A percentile compares a stretch with the other conserved stretches of the same genome.
Conservation (phyloP, 1,284 basidiomycete genomes). For the Boletellus deceptivus region DNA sequence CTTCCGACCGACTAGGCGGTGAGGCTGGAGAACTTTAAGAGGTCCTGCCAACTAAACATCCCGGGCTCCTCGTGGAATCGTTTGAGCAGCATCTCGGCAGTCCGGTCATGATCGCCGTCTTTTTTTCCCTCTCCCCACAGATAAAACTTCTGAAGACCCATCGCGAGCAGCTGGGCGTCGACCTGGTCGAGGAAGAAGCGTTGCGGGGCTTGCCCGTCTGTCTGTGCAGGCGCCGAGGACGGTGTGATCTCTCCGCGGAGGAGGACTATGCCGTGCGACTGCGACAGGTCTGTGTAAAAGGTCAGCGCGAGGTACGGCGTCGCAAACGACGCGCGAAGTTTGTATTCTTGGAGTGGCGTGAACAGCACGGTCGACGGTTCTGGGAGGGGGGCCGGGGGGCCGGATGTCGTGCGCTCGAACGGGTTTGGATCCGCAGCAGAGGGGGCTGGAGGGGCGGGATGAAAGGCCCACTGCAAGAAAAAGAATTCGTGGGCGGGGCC, state of each 20-base stretch:
- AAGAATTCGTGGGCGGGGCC: constrained; percentile 75
- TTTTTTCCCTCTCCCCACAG: constrained; percentile 50
- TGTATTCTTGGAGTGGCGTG: constrained; percentile 94
- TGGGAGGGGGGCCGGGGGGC: constrained; percentile 39
- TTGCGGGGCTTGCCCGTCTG: constrained; percentile 23
- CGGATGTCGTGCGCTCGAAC: constrained; percentile 37
- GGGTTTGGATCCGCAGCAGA: constrained; percentile 37
- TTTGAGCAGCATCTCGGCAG: constrained; percentile 52
- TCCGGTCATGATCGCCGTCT: constrained; percentile 11
- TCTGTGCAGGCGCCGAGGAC: constrained; percentile 33
- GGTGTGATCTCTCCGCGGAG: constrained; percentile 92
- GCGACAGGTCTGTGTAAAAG: constrained; percentile 86
- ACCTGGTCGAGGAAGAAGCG: constrained; percentile 69
- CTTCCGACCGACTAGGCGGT: constrained; percentile 10
- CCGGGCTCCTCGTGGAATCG: constrained; percentile 72
- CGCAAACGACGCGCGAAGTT: constrained; percentile 81
- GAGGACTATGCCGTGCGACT: constrained; percentile 81
- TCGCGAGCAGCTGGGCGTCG: constrained; percentile 78
- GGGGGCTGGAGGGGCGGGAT: constrained; percentile 61
- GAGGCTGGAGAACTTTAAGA: constrained; percentile 50
- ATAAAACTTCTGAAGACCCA: constrained; percentile 84
- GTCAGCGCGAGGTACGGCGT: constrained; percentile 91
- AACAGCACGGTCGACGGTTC: constrained; percentile 76
- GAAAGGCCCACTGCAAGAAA: constrained; percentile 84
- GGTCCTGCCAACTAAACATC: constrained; percentile 72